A percentile compares a stretch with the other conserved stretches of the same genome.
These are phyloP conservation scores for Ceratorhiza oryzae-sativae DNA, from an alignment of 1,284 basidiomycete species.

Conservation along the genomic window DNA sequence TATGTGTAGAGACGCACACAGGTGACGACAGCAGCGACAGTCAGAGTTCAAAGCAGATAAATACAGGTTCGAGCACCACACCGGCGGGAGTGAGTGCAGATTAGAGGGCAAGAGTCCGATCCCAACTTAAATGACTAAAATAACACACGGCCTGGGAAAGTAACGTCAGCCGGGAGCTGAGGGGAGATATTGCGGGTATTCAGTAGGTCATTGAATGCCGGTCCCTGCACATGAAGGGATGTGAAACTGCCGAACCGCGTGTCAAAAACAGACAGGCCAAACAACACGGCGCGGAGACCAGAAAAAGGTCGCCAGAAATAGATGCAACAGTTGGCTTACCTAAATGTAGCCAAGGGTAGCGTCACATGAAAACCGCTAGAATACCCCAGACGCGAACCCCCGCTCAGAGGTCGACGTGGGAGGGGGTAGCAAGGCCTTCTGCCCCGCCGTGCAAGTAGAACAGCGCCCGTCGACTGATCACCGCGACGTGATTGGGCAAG, in stretches of 20 bases:
- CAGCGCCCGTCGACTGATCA: conserved; percentile 49
- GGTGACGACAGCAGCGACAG: background rate
- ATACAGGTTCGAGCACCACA: conserved; percentile 2
- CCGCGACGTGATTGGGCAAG: conserved; percentile 52
- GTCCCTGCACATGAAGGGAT: background rate
- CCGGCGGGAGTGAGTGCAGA: background rate
- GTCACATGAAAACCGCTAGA: too few species aligned
- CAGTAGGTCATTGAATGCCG: background rate
- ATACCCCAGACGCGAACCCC: background rate
- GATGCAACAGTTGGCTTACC: background rate
- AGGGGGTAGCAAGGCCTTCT: background rate
- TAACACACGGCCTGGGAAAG: conserved; percentile 30
- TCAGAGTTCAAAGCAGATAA: conserved; percentile 11
- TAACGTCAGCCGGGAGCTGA: conserved; percentile 30
- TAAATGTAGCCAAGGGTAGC: background rate
- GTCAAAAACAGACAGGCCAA: background rate
- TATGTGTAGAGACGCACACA: background rate
- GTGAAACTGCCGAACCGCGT: background rate
- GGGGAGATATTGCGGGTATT: background rate
- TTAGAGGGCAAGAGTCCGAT: background rate
- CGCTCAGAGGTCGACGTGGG: conserved; percentile 11
- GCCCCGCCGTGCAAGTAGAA: conserved; percentile 53
- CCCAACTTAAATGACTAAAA: conserved; percentile 22
- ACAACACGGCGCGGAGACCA: background rate
- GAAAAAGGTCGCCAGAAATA: background rate